Evolutionary conservation across 2,329 filamentous ascomycete genomes (phyloP).

Genomic region (Ophiostoma quercus): DNA sequence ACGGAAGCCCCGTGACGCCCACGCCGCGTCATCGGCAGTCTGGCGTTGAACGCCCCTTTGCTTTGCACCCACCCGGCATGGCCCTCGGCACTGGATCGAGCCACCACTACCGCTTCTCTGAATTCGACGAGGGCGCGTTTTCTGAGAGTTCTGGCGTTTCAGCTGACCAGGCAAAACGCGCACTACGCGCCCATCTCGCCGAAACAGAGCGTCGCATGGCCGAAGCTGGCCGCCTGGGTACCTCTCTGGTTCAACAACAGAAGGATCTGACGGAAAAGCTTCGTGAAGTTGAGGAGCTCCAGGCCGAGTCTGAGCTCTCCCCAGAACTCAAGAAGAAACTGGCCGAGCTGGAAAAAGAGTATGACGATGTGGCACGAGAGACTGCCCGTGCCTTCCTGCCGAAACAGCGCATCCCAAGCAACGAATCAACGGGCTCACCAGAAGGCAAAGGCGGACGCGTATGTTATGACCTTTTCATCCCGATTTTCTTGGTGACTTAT

Average conservation of each 20-base stretch:
- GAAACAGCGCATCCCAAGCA: constrained; percentile 73
- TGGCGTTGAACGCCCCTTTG: constrained; percentile 23
- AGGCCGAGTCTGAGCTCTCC: constrained; percentile 71
- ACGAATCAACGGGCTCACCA: constrained; percentile 52
- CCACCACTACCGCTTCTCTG: constrained; percentile 68
- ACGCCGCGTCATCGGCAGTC: constrained; percentile 25
- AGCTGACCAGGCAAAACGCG: constrained; percentile 79
- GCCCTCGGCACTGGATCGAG: constrained; percentile 35
- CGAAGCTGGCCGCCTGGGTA: constrained; percentile 84
- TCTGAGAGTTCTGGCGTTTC: constrained; percentile 71
- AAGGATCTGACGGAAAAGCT: constrained; percentile 76
- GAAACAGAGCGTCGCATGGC: constrained; percentile 90
- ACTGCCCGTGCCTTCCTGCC: constrained; percentile 82
- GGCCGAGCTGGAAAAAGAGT: constrained; percentile 84
- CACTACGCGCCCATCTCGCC: constrained; percentile 82
- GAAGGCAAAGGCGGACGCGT: constrained; percentile 51
- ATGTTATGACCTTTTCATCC: constrained; percentile 32
- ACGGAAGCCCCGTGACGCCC: constrained; percentile 28
- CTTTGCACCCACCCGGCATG: constrained; percentile 25
- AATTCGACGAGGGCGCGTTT: constrained; percentile 76
- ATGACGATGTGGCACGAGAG: constrained; percentile 87
- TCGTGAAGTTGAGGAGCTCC: constrained; percentile 74
- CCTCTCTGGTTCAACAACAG: constrained; percentile 79
- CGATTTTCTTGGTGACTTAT: not conserved
- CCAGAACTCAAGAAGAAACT: constrained; percentile 79